Evolutionary conservation across 768 basidiomycete genomes (phyloP).

Genomic region (Suillus cothurnatus): DNA sequence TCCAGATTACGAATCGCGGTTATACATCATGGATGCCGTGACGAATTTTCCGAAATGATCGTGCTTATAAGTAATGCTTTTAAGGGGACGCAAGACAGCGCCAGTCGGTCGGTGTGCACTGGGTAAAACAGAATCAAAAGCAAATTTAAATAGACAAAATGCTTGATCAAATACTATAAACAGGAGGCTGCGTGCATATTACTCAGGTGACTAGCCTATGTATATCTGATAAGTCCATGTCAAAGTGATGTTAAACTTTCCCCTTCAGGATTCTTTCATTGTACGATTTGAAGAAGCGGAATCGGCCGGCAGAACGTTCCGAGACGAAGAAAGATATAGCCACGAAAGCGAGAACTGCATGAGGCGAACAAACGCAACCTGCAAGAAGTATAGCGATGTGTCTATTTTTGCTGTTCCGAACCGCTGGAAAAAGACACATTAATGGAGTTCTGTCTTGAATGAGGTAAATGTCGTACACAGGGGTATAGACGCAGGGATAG

Average conservation of each 20-base stretch:
- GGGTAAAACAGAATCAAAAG: not conserved
- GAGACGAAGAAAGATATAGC: slow-evolving; percentile 12
- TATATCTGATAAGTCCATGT: slow-evolving; percentile 23
- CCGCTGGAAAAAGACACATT: slow-evolving; percentile 17
- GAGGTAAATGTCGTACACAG: slow-evolving; percentile 55
- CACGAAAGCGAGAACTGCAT: slow-evolving; percentile 9
- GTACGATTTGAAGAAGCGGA: slow-evolving; percentile 3
- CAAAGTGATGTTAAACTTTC: slow-evolving; percentile 18
- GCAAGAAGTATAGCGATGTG: slow-evolving; percentile 13
- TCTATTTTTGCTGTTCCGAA: slow-evolving; percentile 36
- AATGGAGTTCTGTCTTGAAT: slow-evolving; percentile 13
- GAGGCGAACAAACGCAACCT: slow-evolving; percentile 25
- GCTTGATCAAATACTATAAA: slow-evolving; percentile 10
- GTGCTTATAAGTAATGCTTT: slow-evolving; percentile 10
- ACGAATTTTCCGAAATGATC: slow-evolving; percentile 30
- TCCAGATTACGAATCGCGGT: slow-evolving; percentile 17
- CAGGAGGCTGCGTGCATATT: slow-evolving; percentile 14
- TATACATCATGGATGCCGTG: slow-evolving; percentile 22
- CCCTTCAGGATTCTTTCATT: slow-evolving; percentile 9
- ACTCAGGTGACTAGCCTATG: slow-evolving; percentile 28
- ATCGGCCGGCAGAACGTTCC: slow-evolving; percentile 25
- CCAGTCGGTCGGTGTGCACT: not conserved
- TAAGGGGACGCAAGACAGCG: not conserved
- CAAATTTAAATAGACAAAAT: not conserved
- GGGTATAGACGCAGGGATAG: slow-evolving; percentile 58